These are phyloP conservation scores for Agastache rugosa DNA, from an alignment of 257 asterid genomes.

Conservation along the genomic window DNA sequence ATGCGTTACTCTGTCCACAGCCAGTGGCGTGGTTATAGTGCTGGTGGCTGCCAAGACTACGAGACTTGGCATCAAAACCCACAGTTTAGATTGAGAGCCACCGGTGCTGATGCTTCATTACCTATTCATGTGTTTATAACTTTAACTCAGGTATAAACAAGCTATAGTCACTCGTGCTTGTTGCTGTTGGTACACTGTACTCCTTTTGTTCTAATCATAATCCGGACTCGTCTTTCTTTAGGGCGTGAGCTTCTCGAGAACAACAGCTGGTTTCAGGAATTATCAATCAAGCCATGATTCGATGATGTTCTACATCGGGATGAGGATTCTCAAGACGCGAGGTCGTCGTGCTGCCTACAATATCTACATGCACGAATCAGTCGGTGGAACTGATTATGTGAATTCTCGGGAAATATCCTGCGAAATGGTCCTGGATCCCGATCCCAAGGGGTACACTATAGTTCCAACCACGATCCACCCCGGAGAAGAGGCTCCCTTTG, in stretches of 20 bases:
- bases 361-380: constrained; percentile 95
- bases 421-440: constrained; percentile 99
- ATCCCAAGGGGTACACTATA: constrained; percentile 97
- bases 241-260: constrained; percentile 99
- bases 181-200: not conserved
- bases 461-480: constrained; percentile 99
- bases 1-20: constrained; percentile 95
- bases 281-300: constrained; percentile 96
- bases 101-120: constrained; percentile 85
- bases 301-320: constrained; percentile 96
- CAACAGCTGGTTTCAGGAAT: constrained; percentile 92
- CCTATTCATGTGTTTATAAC: constrained; percentile 97
- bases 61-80: constrained; percentile 99
- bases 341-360: constrained; percentile 97
- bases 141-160: constrained; percentile 76
- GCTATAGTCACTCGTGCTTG: not conserved
- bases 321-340: constrained; percentile 97
- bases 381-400: constrained; percentile 97
- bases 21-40: constrained; percentile 97
- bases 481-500: constrained; percentile 99
- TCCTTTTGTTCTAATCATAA: not conserved
- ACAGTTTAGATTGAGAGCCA: constrained; percentile 87
- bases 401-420: constrained; percentile 98
- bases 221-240: constrained; percentile 33
- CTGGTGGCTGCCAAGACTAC: constrained; percentile 99